A percentile compares a stretch with the other conserved stretches of the same genome.
phyloP scores from a whole-genome alignment of 306 rosid species.

The Castanea mollissima region DNA sequence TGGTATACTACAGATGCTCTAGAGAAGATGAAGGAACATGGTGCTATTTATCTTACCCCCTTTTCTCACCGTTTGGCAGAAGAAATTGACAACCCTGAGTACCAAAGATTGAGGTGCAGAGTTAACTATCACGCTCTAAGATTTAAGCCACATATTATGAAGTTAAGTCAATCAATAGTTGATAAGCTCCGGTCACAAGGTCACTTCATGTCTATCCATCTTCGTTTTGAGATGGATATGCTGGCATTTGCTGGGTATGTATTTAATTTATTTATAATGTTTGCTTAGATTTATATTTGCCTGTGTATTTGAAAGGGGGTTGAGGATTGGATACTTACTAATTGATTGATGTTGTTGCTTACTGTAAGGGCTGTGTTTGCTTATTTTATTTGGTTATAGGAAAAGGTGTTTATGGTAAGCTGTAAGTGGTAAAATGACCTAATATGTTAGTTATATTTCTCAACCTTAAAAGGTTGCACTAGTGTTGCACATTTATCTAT shows the following conservation, averaged over 20 bases:
- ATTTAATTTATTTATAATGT: constrained; percentile 8
- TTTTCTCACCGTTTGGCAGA: constrained; percentile 98
- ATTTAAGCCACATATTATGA: constrained; percentile 89
- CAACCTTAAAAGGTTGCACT: neutral
- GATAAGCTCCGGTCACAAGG: constrained; percentile 92
- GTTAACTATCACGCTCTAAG: constrained; percentile 94
- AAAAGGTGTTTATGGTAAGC: neutral
- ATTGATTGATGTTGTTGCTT: neutral
- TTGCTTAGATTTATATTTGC: constrained; percentile 12
- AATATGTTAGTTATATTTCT: neutral
- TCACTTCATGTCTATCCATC: constrained; percentile 94
- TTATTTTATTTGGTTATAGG: neutral
- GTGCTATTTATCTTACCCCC: constrained; percentile 94
- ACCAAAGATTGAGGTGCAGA: constrained; percentile 94
- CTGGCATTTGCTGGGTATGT: constrained; percentile 97
- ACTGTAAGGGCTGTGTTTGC: neutral
- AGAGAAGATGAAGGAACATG: constrained; percentile 82
- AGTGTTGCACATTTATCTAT: neutral
- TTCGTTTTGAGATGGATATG: constrained; percentile 99
- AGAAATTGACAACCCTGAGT: constrained; percentile 89
- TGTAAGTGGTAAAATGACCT: neutral
- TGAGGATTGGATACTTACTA: neutral
- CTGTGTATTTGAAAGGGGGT: neutral
- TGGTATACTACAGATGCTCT: constrained; percentile 88
- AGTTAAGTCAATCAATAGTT: constrained; percentile 83